Base-by-base conservation (phyloP, 2,329 filamentous ascomycete genomes). In the Paecilomyces niveus region DNA sequence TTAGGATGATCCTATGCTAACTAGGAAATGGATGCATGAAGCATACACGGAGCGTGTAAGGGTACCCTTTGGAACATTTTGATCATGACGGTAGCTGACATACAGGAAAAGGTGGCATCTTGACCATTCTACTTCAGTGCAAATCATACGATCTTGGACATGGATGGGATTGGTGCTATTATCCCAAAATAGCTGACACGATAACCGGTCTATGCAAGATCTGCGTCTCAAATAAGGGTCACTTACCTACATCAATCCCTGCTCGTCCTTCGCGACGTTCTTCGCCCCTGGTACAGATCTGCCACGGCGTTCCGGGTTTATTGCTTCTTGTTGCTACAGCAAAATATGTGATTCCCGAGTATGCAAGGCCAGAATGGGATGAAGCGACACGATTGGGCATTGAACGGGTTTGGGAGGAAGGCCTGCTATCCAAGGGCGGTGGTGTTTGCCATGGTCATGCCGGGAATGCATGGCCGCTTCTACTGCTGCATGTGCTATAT, bases 391-490 rank as follows among this genome's bases (percentile, higher is more conserved):
- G 63, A 9, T 58, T 74, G 8, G 72, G 65, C 3, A 71, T 67
- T 35, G 63, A 74, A 39, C 65, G 66, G n/a, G 65, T 76, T 3
- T 77, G 75, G 75, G 65, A 75, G 55, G 69, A 77, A 64, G 75
- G 75, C 0, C 59, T 78, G 2, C 64, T 78, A 2, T 74, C 69
- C 9, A 78, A 77, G 58, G 75, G 75, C 9, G 74, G 73, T 0
- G 69, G 74, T 24, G 49, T 77, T 4, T 78, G 75, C 54, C 75
- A 77, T 55, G 75, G 75, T 0, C 70, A 76, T 32, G 63, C 74
- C 1, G 75, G 75, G 10, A 78, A 77, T 59, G 73, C 70, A 31
- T 77, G 73, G 73, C 65, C 75, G 10, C 62, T 74, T 55, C 62
- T 77, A 0, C 58, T 72, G 22, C 62, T 76, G 5, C 70, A 76